Base-by-base conservation (phyloP, 1,284 basidiomycete species). In the Wallemia ichthyophaga region DNA sequence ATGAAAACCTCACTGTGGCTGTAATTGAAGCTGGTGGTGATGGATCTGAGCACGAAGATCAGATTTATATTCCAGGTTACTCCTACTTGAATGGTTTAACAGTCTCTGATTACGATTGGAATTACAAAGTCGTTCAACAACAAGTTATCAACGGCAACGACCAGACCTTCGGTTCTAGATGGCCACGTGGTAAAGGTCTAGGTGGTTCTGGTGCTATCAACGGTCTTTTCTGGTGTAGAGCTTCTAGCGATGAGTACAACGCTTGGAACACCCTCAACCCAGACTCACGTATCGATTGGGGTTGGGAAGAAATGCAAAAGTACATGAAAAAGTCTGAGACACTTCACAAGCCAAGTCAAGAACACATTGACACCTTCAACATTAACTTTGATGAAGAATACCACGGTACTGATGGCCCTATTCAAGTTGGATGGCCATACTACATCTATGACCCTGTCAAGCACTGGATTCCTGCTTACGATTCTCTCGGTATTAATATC, bases 1-100 rank as follows among this genome's bases (percentile, higher is more conserved):
- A 82, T 71, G 67, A 73, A 0, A 77, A 76, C 63, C 73, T 72
- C n/a, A 80, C 79, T 1, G 80, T 85, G 9, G 74, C 81, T 31
- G 80, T 83, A 53, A 73, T 84, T 59, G 82, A 85, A 67, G 81
- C 81, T 2, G 82, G 82, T 19, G 73, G 73, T 53, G 73, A 76
- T 31, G 81, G 80, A 0, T 71, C 74, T 56, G 73, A 73, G 1
- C 74, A 75, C 55, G 59, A 64, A 48, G 65, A 69, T 33, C 27
- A 68, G 63, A 69, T 71, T 28, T 71, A 76, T 65, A 70, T 74
- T 58, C 76, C 77, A n/a, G 71, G 70, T 19, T 71, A 76, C 57
- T 71, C 75, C 0, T 78, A 77, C 63, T 74, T 72, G 64, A 65
- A 72, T 59, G 74, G 75, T 19, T 69, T 78, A n/a, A 66, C 72